Evolutionary conservation across 169 alveolate species (phyloP).

Genomic region (Eimeria acervulina): DNA sequence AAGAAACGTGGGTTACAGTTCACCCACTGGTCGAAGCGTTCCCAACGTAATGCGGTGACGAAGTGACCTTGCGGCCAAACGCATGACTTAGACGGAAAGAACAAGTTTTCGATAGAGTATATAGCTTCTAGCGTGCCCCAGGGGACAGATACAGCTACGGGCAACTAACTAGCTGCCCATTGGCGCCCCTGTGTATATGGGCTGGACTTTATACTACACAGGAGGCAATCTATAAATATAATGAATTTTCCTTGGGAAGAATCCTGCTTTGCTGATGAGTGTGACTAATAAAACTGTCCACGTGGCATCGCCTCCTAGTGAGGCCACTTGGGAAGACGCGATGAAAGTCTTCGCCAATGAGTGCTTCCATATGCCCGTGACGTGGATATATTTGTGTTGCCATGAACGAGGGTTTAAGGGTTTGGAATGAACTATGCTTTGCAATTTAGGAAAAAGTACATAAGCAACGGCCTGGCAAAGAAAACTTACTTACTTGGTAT

Average conservation of each 20-base stretch:
- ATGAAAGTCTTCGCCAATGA: neutral
- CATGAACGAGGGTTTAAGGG: neutral
- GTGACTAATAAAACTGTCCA: neutral
- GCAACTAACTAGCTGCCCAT: neutral
- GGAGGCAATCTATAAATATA: neutral
- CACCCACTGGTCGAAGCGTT: neutral
- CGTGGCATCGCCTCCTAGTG: neutral
- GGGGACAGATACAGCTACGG: constrained; percentile 9
- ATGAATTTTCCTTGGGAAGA: neutral
- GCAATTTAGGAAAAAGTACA: neutral
- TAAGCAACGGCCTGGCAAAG: neutral
- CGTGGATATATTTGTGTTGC: neutral
- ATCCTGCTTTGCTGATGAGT: neutral
- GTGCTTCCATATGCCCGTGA: neutral
- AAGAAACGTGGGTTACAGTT: neutral
- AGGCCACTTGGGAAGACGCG: neutral
- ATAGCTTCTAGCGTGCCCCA: neutral
- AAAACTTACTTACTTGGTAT: neutral
- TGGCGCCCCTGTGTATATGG: neutral
- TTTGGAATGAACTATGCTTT: neutral
- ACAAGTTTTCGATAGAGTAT: neutral
- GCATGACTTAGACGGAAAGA: neutral
- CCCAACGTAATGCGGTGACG: neutral
- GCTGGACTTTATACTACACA: neutral
- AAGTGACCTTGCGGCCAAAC: neutral